Percentiles rank a stretch among this genome's conserved stretches.
These are phyloP conservation scores for Allium fistulosum DNA, from an alignment of 106 monocot genomes.

Conservation along the genomic window DNA sequence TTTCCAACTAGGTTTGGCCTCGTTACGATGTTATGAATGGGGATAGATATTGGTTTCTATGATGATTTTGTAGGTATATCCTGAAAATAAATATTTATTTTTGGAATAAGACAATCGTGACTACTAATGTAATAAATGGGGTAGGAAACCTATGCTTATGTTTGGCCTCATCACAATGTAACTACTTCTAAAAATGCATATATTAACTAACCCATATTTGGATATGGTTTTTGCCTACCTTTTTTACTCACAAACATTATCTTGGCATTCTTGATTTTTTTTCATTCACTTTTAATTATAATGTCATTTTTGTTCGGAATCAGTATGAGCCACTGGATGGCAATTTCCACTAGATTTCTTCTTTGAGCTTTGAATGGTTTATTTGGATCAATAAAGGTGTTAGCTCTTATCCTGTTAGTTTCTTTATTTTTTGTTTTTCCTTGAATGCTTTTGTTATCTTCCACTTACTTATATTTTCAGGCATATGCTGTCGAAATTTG, in stretches of 20 bases:
- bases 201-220: not conserved
- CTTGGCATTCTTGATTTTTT: not conserved
- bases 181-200: conserved; percentile 11
- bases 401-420: too few species aligned
- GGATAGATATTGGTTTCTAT: conserved; percentile 70
- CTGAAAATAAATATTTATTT: too few species aligned
- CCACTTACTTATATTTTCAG: too few species aligned
- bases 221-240: not conserved
- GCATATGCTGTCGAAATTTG: too few species aligned
- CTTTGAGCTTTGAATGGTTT: too few species aligned
- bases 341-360: too few species aligned
- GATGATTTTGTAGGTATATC: conserved; percentile 58
- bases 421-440: too few species aligned
- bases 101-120: not conserved
- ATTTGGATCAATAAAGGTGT: too few species aligned
- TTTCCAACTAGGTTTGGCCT: too few species aligned
- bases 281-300: conserved; percentile 13
- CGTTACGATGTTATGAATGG: conserved; percentile 3
- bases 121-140: conserved; percentile 19
- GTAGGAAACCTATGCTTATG: conserved; percentile 79
- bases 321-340: too few species aligned
- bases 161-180: conserved; percentile 53
- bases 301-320: conserved; percentile 34
- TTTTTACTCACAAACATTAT: not conserved
- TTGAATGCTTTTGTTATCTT: too few species aligned